Base-by-base conservation (phyloP, 495 filamentous ascomycete species). In the Astrocystis sublimbata region DNA sequence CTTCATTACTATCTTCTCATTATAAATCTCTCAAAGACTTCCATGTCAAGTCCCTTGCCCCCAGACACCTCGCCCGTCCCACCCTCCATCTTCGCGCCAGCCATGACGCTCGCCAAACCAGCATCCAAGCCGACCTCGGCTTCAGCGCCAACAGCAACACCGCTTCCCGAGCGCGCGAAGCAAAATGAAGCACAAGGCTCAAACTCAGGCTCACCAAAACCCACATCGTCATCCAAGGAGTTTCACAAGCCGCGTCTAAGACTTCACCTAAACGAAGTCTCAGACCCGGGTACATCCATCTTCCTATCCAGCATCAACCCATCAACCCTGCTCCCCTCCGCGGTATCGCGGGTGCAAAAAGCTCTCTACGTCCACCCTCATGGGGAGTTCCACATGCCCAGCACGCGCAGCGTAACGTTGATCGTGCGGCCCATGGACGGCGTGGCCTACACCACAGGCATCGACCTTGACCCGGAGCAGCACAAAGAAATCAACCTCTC, bases 401-500 rank as follows among this genome's bases (percentile, higher is more conserved):
- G 75, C 0, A 81, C 79, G 7, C 88, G 92, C 41, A 94, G 91
- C 19, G 85, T 98, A n/a, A 97, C 92, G 0, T 72, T 98, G n/a
- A 79, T 96, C 63, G 81, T 97, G 13, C 86, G 89, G 4, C 77
- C 87, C 53, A 92, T 96, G 81, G 76, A 66, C 43, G 93, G 92
- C 17, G 88, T 98, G 7, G 94, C 94, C 35, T 94, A 96, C 74
- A 98, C 94, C 4, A 90, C 83, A 0, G 91, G 93, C 63, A 85
- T 77, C 13, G 90, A 92, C 38, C 81, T 97, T 6, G 93, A 97
- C 75, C 60, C 83, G 43, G 91, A 96, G 70, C 60, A 54, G 10
- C 92, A 97, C 78, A 98, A 98, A 70, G 92, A 97, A 69, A 97
- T 98, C 60, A 92, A 97, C 76, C 82, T 97, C 77, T 89, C 85